Percentiles rank a stretch among this genome's conserved stretches.
These are phyloP conservation scores for Phialophora tarda DNA, from an alignment of 2,329 filamentous ascomycete genomes.

Conservation along the genomic window DNA sequence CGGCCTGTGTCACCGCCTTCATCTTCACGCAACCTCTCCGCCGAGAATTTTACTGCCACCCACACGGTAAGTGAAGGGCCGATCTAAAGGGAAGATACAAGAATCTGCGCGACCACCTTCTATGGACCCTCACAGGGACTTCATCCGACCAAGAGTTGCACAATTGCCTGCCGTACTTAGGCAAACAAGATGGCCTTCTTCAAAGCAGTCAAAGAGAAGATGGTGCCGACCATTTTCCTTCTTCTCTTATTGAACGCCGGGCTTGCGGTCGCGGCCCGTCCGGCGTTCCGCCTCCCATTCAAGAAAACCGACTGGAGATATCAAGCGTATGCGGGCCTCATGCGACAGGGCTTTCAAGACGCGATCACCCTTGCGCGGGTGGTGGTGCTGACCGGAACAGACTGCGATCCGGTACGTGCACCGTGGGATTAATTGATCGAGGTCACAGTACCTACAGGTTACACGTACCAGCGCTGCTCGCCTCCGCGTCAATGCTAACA, in stretches of 20 bases:
- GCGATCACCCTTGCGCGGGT: conserved; percentile 20
- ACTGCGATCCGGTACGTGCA: conserved; percentile 18
- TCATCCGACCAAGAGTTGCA: not conserved
- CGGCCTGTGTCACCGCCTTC: not conserved
- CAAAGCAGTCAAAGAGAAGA: not conserved
- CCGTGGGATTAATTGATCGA: not conserved
- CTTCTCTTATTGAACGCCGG: not conserved
- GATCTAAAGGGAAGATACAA: not conserved
- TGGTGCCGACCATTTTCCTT: not conserved
- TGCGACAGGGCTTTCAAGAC: conserved; percentile 16
- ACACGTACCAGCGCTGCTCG: not conserved
- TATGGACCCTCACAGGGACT: not conserved
- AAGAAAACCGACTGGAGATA: not conserved
- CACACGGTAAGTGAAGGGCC: not conserved
- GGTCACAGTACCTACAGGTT: not conserved
- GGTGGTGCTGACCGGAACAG: conserved; percentile 6
- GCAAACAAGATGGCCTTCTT: not conserved
- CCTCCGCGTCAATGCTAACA: not conserved
- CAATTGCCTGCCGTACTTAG: not conserved
- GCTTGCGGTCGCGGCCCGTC: not conserved
- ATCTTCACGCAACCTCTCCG: not conserved
- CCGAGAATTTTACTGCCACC: not conserved
- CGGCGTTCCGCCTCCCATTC: not conserved
- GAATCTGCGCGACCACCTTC: not conserved
- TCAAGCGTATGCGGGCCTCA: not conserved